Base-by-base conservation (phyloP, 495 filamentous ascomycete genomes). In the Venustampulla echinocandica region DNA sequence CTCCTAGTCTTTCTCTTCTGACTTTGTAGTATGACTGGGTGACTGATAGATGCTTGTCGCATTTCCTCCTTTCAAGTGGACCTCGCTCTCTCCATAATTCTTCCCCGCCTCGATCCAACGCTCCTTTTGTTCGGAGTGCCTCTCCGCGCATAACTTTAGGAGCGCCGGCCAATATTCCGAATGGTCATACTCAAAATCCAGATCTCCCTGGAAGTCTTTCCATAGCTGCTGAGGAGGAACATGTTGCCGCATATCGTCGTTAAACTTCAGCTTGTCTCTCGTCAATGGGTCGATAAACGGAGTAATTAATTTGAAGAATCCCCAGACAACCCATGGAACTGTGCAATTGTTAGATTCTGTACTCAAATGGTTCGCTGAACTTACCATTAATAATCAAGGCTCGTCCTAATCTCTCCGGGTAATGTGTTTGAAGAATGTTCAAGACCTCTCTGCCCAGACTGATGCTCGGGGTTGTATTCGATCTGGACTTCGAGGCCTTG, bases 261-360 rank as follows among this genome's bases (percentile, higher is more conserved):
- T 94, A 72, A 95, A 97, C 60, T 85, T 87, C 58, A 98, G 76
- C 70, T 98, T 98, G 52, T 92, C 77, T 13, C 81, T 78, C 13
- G 92, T 98, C 49, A 82, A 53, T 7, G 92, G 92, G 66, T 98
- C 92, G 61, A 98, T 95, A 64, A 97, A 97, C 21, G 90, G 89
- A 15, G 78, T 85, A 66, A 98, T 89, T 48, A 95, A 65, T 66
- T 93, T 95, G 74, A 95, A 93, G 74, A 98, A 98, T 19, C 79
- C 82, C 62, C 72, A 78, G 42, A 96, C 82, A 41, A 90, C 69
- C 77, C 85, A 95, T 10, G 90, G 92, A 40, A 95, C 85, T 89
- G 54, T 46, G 14, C 32, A 18, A 20, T n/a, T 34, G 36, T 42
- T 35, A 54, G 48, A 23, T n/a, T 34, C 27, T 33, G 3, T 17